Base-by-base conservation (phyloP, 768 basidiomycete genomes). In the Rhizopogon rudus region DNA sequence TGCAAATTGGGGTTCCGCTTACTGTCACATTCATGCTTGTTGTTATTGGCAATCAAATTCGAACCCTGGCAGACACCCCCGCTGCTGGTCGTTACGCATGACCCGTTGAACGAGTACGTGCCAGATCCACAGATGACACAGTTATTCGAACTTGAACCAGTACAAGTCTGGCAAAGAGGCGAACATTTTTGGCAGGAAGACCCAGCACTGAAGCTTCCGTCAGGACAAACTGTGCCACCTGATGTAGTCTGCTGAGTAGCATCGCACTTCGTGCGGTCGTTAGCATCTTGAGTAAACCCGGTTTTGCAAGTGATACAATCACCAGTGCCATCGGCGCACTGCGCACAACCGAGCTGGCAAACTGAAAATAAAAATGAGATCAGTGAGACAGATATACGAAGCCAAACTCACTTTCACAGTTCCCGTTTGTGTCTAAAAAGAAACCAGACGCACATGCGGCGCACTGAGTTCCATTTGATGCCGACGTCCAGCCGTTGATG, bases 1-100 rank as follows among this genome's bases (percentile, higher is more conserved):
- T 16, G 53, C 41, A 46, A 41, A 39, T 29, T 6, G 53, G 44
- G 50, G 37, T 13, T 28, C 51, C 40, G 77, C 87, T 69, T 63
- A 92, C 91, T 81, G 63, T 94, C 90, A 64, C 93, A 95, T 61
- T 84, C 82, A n/a, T 79, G 73, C 71, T 93, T 94, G 65, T 80
- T 78, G 61, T 91, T 91, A 61, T 96, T 88, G 20, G 83, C 91
- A 37, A 94, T 80, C 58, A 89, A 73, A 44, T 75, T 80, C 9
- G 88, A 78, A 6, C 83, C 84, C 44, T 80, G 73, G 71, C 93
- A 96, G 8, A 90, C 81, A 3, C 93, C 93, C 57, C 81, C 77
- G 14, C 70, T 70, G 63, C 84, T 80, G 33, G 85, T 75, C 45
- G 76, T 68, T 16, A 93, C 88, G 65, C 93, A 94, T 44, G 66